Conservation (phyloP, 345 rosid genomes). For the Noccaea caerulescens region DNA sequence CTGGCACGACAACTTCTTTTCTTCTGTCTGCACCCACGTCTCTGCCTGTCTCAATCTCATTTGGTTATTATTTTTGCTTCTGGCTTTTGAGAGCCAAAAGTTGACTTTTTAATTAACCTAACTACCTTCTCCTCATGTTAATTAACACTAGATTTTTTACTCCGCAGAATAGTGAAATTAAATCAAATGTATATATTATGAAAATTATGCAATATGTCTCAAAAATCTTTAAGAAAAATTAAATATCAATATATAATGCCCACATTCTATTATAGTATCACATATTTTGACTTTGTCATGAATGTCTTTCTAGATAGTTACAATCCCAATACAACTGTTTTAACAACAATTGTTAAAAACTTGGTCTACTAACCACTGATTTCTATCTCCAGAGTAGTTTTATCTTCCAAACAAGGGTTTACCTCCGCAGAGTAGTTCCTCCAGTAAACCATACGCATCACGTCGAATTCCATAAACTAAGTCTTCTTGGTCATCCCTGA, state of each 20-base stretch:
- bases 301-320: not conserved
- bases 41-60: conserved; percentile 22
- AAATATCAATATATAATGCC: not conserved
- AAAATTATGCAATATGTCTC: not conserved
- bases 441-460: too few relatives aligned
- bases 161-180: not conserved
- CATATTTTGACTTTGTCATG: not conserved
- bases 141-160: not conserved
- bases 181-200: not conserved
- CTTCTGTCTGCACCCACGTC: conserved; percentile 43
- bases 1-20: conserved; percentile 41
- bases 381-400: too few relatives aligned
- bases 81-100: conserved; percentile 4
- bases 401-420: too few relatives aligned
- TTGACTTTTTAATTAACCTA: conserved; percentile 11
- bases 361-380: too few relatives aligned
- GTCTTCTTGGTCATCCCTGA: too few relatives aligned
- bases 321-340: too few relatives aligned
- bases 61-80: conserved; percentile 10
- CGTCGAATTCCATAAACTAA: too few relatives aligned
- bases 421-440: too few relatives aligned
- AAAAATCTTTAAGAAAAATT: not conserved
- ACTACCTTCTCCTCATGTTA: conserved; percentile 4
- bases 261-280: not conserved
- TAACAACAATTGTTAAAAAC: too few relatives aligned